Conservation (phyloP, 768 basidiomycete species). For the Russula sp. region DNA sequence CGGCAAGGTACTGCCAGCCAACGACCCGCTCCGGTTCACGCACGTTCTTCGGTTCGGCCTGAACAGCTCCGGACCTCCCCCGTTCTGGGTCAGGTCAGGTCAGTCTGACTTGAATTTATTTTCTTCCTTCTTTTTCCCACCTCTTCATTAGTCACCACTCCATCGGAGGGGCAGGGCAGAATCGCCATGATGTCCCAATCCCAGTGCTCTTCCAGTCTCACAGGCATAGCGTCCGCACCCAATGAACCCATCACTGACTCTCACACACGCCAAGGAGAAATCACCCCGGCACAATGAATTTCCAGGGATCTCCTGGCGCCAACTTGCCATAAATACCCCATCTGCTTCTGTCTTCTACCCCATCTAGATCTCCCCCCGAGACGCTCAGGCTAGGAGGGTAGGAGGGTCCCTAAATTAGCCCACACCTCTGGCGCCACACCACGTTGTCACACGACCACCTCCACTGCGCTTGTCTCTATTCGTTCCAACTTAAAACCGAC, state of each 20-base stretch:
- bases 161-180: too few species aligned
- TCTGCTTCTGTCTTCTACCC: background rate
- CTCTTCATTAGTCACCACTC: background rate
- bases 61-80: background rate
- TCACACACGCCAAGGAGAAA: background rate
- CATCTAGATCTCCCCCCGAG: slow-evolving; percentile 9
- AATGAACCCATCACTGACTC: too few species aligned
- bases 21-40: slow-evolving; percentile 27
- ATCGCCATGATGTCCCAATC: too few species aligned
- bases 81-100: background rate
- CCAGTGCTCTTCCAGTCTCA: too few species aligned
- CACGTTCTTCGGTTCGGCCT: slow-evolving; percentile 32
- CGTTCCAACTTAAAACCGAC: slow-evolving; percentile 57
- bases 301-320: background rate
- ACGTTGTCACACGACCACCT: slow-evolving; percentile 19
- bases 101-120: background rate
- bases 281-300: background rate
- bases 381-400: background rate
- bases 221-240: background rate
- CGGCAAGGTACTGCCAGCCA: slow-evolving; percentile 18
- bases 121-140: background rate
- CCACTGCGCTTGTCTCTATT: slow-evolving; percentile 37
- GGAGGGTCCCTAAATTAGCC: slow-evolving; percentile 1
- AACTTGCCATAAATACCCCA: background rate
- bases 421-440: background rate